Conservation (phyloP, 257 asterid species). For the Solanum virginianum region DNA sequence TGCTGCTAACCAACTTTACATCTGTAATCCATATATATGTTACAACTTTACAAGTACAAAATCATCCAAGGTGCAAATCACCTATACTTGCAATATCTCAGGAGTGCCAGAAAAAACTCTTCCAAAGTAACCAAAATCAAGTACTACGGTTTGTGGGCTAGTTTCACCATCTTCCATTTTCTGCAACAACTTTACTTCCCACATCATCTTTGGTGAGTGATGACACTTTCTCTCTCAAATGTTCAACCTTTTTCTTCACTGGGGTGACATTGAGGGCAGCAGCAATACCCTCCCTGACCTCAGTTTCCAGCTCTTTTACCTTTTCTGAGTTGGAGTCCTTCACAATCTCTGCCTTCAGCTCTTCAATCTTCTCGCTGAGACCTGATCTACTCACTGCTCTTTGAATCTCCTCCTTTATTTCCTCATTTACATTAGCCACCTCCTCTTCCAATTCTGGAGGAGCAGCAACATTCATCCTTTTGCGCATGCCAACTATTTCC, state of each 20-base stretch:
- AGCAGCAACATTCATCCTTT: conserved; percentile 34
- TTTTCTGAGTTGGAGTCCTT: conserved; percentile 23
- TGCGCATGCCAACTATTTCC: conserved; percentile 19
- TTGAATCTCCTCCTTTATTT: conserved; percentile 38
- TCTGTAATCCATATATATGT: neutral
- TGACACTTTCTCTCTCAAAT: conserved; percentile 9
- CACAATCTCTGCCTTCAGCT: conserved; percentile 41
- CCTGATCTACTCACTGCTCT: conserved; percentile 39
- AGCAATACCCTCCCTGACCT: conserved; percentile 28
- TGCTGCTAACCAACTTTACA: neutral
- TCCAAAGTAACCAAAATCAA: neutral
- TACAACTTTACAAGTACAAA: neutral
- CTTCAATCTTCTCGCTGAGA: conserved; percentile 40
- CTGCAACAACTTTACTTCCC: conserved; percentile 9
- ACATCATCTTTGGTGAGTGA: neutral
- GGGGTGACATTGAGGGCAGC: conserved; percentile 25
- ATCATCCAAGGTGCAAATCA: neutral
- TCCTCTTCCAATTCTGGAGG: conserved; percentile 27
- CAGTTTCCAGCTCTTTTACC: conserved; percentile 26
- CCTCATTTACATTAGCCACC: conserved; percentile 27
- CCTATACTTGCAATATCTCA: neutral
- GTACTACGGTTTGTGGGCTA: neutral
- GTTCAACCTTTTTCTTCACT: conserved; percentile 31
- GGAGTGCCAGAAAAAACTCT: neutral
- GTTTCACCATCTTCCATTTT: conserved; percentile 24